Evolutionary conservation across 1,139 yeast species (phyloP).

Genomic region (Suhomyces panamericanus): DNA sequence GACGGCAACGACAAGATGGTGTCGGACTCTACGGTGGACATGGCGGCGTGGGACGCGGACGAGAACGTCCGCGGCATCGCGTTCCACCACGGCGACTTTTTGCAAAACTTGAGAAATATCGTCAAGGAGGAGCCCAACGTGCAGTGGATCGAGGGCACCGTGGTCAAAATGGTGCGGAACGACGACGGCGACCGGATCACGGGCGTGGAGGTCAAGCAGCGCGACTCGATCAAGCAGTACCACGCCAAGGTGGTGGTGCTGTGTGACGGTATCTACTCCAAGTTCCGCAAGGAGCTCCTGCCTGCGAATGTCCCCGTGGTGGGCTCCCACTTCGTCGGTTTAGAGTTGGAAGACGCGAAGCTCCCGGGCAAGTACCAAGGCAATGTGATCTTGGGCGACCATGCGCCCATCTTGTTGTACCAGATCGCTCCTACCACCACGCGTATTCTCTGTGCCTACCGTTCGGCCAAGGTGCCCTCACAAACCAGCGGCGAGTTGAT

Average conservation of each 20-base stretch:
- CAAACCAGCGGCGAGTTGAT: constrained; percentile 57
- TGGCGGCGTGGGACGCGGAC: constrained; percentile 58
- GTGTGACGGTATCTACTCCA: constrained; percentile 95
- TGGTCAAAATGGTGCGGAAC: constrained; percentile 55
- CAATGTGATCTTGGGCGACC: constrained; percentile 83
- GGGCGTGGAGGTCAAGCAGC: constrained; percentile 60
- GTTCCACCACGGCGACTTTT: constrained; percentile 90
- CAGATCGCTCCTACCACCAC: constrained; percentile 84
- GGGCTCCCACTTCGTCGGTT: constrained; percentile 85
- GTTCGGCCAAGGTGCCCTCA: constrained; percentile 73
- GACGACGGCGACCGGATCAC: constrained; percentile 49
- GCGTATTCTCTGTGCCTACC: constrained; percentile 85
- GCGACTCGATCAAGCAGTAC: constrained; percentile 32
- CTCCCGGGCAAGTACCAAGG: constrained; percentile 79
- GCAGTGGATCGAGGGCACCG: constrained; percentile 80
- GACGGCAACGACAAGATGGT: constrained; percentile 57
- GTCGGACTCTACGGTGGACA: constrained; percentile 49
- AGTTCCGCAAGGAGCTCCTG: constrained; percentile 74
- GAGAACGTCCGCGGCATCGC: constrained; percentile 74
- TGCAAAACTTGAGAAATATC: constrained; percentile 72
- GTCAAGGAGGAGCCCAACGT: constrained; percentile 69
- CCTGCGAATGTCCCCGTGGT: constrained; percentile 60
- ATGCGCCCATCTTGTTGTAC: constrained; percentile 85
- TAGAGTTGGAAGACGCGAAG: constrained; percentile 68
- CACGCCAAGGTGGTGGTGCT: constrained; percentile 67